phyloP scores from a whole-genome alignment of 305 asterid species.

The Ajuga reptans region DNA sequence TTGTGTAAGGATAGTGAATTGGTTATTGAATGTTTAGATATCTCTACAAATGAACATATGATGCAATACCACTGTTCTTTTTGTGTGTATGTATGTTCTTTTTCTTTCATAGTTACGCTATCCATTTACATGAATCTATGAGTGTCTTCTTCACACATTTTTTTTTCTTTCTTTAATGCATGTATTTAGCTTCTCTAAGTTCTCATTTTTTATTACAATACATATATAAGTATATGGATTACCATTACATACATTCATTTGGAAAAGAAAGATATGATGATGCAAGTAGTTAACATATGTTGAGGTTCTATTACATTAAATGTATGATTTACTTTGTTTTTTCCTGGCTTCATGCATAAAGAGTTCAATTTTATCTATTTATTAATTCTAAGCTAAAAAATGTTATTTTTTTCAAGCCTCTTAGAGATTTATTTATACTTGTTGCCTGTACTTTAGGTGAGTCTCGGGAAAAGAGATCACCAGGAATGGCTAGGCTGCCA shows the following conservation, averaged over 20 bases:
- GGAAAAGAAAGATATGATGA: neutral
- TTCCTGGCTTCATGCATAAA: neutral
- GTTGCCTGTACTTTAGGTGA: slow-evolving; percentile 43
- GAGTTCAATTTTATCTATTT: neutral
- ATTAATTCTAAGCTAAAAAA: neutral
- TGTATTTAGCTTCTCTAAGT: neutral
- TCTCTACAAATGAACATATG: neutral
- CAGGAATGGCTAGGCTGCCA: slow-evolving; percentile 30
- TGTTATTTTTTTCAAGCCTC: neutral
- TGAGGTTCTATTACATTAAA: neutral
- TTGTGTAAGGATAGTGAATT: neutral
- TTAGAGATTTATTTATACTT: slow-evolving; percentile 1
- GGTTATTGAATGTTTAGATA: slow-evolving; percentile 2
- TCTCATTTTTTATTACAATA: no score
- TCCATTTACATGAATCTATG: neutral
- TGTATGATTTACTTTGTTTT: neutral
- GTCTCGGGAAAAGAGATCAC: slow-evolving; percentile 38
- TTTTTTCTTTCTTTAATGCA: neutral
- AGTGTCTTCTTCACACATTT: neutral
- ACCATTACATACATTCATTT: neutral
- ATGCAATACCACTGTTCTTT: neutral
- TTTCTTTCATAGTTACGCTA: neutral
- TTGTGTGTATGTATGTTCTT: neutral
- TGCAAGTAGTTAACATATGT: neutral
- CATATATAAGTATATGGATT: neutral